Evolutionary conservation across 2,329 filamentous ascomycete genomes (phyloP).

Genomic region (Leptographium flavum): DNA sequence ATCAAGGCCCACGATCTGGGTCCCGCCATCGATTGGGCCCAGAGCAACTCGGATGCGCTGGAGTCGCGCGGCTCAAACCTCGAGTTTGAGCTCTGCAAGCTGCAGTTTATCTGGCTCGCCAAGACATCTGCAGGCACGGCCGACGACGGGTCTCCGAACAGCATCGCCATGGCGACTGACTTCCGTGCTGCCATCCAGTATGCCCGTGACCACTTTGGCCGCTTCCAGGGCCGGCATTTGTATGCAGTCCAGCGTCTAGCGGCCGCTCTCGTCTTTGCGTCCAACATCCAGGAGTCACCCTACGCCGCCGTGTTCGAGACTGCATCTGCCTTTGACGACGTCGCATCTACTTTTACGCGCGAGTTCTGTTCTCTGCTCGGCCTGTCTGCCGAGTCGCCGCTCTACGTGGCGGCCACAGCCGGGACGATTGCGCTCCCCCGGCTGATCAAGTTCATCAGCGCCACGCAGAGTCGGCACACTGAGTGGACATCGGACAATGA

Average conservation of each 20-base stretch:
- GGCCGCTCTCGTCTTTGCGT: conserved; percentile 64
- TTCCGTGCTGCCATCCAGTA: conserved; percentile 51
- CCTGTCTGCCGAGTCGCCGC: conserved; percentile 77
- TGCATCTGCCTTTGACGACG: conserved; percentile 53
- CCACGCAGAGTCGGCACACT: conserved; percentile 78
- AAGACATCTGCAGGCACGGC: conserved; percentile 39
- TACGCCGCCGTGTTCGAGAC: conserved; percentile 70
- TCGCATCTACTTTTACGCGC: conserved; percentile 73
- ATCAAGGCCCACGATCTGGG: conserved; percentile 60
- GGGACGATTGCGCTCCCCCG: conserved; percentile 84
- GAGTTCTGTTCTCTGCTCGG: conserved; percentile 91
- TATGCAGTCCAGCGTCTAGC: conserved; percentile 70
- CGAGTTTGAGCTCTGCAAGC: conserved; percentile 82
- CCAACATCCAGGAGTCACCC: conserved; percentile 62
- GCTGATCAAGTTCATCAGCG: conserved; percentile 73
- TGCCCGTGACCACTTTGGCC: conserved; percentile 56
- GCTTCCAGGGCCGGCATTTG: conserved; percentile 62
- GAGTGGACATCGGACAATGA: conserved; percentile 92
- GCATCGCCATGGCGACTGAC: background rate
- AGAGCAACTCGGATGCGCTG: conserved; percentile 52
- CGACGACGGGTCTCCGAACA: conserved; percentile 10
- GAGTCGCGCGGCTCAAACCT: conserved; percentile 80
- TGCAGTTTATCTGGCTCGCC: conserved; percentile 85
- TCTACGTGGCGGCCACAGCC: conserved; percentile 85
- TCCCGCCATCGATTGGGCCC: conserved; percentile 81